Evolutionary conservation across 176 grass and related monocot species (phyloP), one percentile per base, ranked within the genome.

Genomic region (Panicum miliaceum): DNA sequence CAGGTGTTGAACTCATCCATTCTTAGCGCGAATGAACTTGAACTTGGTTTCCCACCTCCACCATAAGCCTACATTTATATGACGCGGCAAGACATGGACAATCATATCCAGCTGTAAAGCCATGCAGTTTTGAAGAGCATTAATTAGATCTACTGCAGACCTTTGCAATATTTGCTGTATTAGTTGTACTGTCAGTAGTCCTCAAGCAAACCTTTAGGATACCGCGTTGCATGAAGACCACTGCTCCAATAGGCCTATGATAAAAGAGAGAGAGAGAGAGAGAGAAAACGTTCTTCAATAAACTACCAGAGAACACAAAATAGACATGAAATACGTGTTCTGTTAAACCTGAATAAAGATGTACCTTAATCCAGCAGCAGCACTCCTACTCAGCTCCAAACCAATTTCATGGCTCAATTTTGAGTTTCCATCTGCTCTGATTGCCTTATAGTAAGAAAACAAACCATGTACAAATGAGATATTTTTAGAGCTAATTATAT

Each of bases 1-100:
- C 93, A 98, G 50, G 65, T 36, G 32, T 95, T 98, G 83, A 92
- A 96, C 19, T 96, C 96, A 5, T 94, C 93, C 96, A 98, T 95
- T 89, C 81, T 98, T 84, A 98, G 86, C 7, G 84, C 54, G 5
- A 96, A 94, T 14, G 93, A 98, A 77, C 93, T 98, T 78, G 93
- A 98, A 64, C 81, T 84, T 13, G 36, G 37, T 72, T 94, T 94
- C 73, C 93, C 91, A 56, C 91, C 96, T 63, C 93, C 91, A 36
- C 96, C 96, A 68, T 95, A 92, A 18, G 80, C 96, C 93, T 98
- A 6, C 37, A 71, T 46, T 35, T 81, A 22, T 54, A 60, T 11
- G 54, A 75, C 50, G 16, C 0, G 47, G 3, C 48, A 37, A 70
- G 2, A 53, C 14, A 41, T 41, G 36, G 66, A 74, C 51, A 82